Conservation (phyloP, 2,329 filamentous ascomycete species). For the Pseudocercospora musae region DNA sequence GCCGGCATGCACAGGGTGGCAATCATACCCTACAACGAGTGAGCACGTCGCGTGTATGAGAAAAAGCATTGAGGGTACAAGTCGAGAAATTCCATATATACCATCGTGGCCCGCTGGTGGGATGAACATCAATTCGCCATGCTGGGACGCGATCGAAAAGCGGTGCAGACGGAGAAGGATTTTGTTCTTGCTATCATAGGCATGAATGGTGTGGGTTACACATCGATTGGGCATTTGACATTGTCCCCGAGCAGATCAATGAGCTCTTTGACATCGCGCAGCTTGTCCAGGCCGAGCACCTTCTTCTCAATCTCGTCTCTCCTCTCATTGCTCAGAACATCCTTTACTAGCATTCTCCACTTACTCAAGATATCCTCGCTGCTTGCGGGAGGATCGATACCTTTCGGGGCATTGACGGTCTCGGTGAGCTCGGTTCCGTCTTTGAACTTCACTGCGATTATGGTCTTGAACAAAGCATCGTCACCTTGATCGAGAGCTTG, state of each 20-base stretch:
- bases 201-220: neutral
- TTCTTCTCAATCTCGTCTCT: constrained; percentile 7
- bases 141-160: constrained; percentile 34
- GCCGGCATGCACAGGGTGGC: constrained; percentile 46
- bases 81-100: constrained; percentile 44
- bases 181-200: neutral
- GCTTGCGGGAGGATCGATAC: constrained; percentile 6
- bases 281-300: neutral
- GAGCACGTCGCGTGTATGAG: constrained; percentile 45
- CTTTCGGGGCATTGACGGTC: constrained; percentile 2
- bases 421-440: neutral
- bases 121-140: constrained; percentile 38
- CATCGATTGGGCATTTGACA: constrained; percentile 13
- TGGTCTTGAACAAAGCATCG: constrained; percentile 6
- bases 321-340: constrained; percentile 5
- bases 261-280: constrained; percentile 2
- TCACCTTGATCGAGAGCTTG: neutral
- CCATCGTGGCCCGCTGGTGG: constrained; percentile 40
- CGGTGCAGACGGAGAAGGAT: neutral
- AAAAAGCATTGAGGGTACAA: constrained; percentile 43
- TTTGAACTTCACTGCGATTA: constrained; percentile 1
- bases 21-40: constrained; percentile 46
- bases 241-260: neutral
- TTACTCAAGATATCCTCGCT: constrained; percentile 10
- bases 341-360: constrained; percentile 10